These are phyloP conservation scores for Penicillium sp. DNA, from an alignment of 2,329 filamentous ascomycete species.

Conservation along the genomic window DNA sequence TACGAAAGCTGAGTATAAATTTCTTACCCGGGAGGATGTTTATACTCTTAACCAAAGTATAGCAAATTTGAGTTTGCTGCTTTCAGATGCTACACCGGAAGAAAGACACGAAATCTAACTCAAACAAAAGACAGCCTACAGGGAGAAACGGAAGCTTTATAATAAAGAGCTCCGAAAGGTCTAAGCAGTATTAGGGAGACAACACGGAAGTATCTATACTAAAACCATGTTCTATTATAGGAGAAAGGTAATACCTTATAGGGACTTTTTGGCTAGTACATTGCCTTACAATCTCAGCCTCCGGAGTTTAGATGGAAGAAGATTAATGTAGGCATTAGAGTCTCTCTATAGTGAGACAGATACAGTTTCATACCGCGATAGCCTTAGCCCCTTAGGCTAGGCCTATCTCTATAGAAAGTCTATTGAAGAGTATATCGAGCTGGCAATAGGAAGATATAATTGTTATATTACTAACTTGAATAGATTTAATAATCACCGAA, in stretches of 20 bases:
- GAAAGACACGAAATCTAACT: conserved; percentile 6
- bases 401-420: conserved; percentile 6
- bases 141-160: conserved; percentile 9
- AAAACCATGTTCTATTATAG: conserved; percentile 13
- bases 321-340: conserved; percentile 6
- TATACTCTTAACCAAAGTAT: conserved; percentile 6
- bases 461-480: not conserved
- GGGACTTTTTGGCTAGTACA: conserved; percentile 11
- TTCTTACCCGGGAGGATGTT: conserved; percentile 10
- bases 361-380: conserved; percentile 1
- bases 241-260: conserved; percentile 13
- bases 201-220: conserved; percentile 2
- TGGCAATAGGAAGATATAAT: not conserved
- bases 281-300: conserved; percentile 6
- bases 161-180: conserved; percentile 7
- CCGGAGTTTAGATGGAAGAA: conserved; percentile 4
- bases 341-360: conserved; percentile 6
- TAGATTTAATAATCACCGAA: conserved; percentile 8
- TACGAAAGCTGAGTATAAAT: conserved; percentile 17
- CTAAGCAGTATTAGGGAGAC: not conserved
- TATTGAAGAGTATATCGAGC: conserved; percentile 5
- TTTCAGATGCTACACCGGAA: not conserved
- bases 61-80: conserved; percentile 2
- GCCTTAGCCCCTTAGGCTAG: conserved; percentile 3
- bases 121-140: conserved; percentile 6